These are phyloP conservation scores for Neonectria faginata DNA, from an alignment of 2,329 filamentous ascomycete genomes.

Conservation along the genomic window DNA sequence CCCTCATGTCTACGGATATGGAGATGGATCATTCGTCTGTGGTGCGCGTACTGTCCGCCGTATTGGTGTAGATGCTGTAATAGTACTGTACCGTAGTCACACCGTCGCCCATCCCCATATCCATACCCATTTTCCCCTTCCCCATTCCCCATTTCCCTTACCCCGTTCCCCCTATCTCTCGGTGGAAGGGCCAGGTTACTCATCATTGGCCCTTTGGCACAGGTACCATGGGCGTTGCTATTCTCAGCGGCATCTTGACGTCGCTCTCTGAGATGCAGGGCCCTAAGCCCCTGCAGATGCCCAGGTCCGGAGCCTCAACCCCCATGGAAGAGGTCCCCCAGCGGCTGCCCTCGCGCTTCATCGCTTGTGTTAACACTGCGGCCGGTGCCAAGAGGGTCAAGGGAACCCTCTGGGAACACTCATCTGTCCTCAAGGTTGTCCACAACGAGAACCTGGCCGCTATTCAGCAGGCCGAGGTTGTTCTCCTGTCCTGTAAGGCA, in stretches of 20 bases:
- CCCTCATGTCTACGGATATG: slow-evolving; percentile 16
- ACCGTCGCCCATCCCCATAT: slow-evolving; percentile 7
- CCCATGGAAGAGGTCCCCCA: slow-evolving; percentile 62
- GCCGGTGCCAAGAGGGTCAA: slow-evolving; percentile 77
- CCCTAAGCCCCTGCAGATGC: slow-evolving; percentile 58
- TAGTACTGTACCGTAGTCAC: slow-evolving; percentile 19
- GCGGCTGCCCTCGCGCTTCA: slow-evolving; percentile 78
- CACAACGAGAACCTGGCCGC: slow-evolving; percentile 79
- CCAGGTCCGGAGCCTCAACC: slow-evolving; percentile 56
- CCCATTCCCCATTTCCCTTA: background rate
- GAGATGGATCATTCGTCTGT: slow-evolving; percentile 18
- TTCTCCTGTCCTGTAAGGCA: slow-evolving; percentile 86
- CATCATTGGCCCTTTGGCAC: slow-evolving; percentile 27
- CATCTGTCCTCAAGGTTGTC: slow-evolving; percentile 71
- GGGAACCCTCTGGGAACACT: slow-evolving; percentile 72
- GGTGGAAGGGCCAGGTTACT: slow-evolving; percentile 25
- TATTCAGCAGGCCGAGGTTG: slow-evolving; percentile 75
- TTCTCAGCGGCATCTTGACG: slow-evolving; percentile 82
- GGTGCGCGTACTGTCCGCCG: slow-evolving; percentile 25
- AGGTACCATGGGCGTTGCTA: slow-evolving; percentile 89
- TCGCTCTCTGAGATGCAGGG: slow-evolving; percentile 69
- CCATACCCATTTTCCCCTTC: background rate
- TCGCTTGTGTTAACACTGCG: slow-evolving; percentile 81
- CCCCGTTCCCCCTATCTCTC: background rate
- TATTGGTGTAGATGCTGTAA: slow-evolving; percentile 29